Evolutionary conservation across 768 basidiomycete genomes (phyloP).

Genomic region (Asterophora lycoperdoides): DNA sequence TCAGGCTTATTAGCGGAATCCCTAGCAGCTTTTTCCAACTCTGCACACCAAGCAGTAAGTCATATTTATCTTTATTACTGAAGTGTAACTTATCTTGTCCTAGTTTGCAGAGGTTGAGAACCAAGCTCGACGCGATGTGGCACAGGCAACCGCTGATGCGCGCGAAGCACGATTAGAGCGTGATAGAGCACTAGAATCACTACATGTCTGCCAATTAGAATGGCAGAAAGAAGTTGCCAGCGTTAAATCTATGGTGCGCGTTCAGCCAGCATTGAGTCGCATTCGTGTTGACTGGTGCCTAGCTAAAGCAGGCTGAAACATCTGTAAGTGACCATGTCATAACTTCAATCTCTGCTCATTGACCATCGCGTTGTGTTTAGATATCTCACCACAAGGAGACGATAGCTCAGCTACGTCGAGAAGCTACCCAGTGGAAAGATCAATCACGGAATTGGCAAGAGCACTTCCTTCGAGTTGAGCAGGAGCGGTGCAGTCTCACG

Average conservation of each 20-base stretch:
- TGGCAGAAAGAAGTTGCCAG: conserved; percentile 41
- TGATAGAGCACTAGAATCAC: conserved; percentile 39
- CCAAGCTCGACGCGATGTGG: conserved; percentile 50
- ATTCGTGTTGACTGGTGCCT: conserved; percentile 12
- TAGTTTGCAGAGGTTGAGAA: conserved; percentile 56
- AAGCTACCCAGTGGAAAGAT: conserved; percentile 69
- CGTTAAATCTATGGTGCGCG: conserved; percentile 46
- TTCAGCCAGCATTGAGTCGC: not conserved
- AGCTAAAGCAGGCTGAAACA: conserved; percentile 55
- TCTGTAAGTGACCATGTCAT: conserved; percentile 37
- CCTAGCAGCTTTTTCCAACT: conserved; percentile 21
- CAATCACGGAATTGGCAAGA: conserved; percentile 79
- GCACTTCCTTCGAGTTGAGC: conserved; percentile 70
- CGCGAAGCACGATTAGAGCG: conserved; percentile 48
- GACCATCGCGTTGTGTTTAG: conserved; percentile 28
- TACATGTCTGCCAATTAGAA: conserved; percentile 43
- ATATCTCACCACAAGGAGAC: conserved; percentile 57
- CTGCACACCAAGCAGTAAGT: conserved; percentile 21
- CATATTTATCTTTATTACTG: not conserved
- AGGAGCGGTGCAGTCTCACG: conserved; percentile 57
- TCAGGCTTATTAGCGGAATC: conserved; percentile 20
- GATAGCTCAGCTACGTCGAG: conserved; percentile 57
- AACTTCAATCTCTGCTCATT: not conserved
- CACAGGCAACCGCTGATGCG: conserved; percentile 41
- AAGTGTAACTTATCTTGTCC: not conserved